Percentiles rank a stretch among this genome's conserved stretches.
phyloP scores from a whole-genome alignment of 495 filamentous ascomycete species.

The Sporormia fimetaria region DNA sequence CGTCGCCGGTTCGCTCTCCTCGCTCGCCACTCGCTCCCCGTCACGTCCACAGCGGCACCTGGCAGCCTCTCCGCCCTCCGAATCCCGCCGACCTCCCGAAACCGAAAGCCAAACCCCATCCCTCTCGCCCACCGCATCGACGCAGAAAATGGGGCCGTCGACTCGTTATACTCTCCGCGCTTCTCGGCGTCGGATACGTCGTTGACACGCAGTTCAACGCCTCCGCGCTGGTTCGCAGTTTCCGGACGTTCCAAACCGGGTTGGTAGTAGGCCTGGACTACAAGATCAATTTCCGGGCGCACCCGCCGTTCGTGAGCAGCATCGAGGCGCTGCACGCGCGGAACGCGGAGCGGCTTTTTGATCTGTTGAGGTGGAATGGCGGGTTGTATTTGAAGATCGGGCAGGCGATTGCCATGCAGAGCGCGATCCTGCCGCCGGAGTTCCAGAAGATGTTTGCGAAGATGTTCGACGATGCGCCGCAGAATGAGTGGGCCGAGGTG shows the following conservation, averaged over 20 bases:
- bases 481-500: conserved; percentile 83
- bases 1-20: too few species aligned
- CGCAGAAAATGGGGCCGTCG: conserved; percentile 62
- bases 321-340: conserved; percentile 65
- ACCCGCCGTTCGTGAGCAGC: conserved; percentile 55
- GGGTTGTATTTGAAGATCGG: conserved; percentile 96
- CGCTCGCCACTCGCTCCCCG: too few species aligned
- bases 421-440: conserved; percentile 78
- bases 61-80: conserved; percentile 52
- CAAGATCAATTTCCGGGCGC: conserved; percentile 84
- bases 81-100: conserved; percentile 68
- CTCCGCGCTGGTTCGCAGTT: conserved; percentile 63
- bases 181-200: conserved; percentile 49
- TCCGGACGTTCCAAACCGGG: conserved; percentile 67
- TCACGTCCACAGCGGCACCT: conserved; percentile 20
- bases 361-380: conserved; percentile 72
- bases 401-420: conserved; percentile 97
- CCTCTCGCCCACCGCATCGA: conserved; percentile 49
- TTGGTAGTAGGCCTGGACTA: conserved; percentile 83
- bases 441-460: conserved; percentile 89
- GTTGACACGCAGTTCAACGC: conserved; percentile 66
- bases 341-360: conserved; percentile 68
- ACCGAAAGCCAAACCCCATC: conserved; percentile 37
- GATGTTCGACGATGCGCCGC: conserved; percentile 97
- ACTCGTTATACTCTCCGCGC: conserved; percentile 49